Conservation (phyloP, 140 eudicot genomes). For the Bidens hawaiensis region DNA sequence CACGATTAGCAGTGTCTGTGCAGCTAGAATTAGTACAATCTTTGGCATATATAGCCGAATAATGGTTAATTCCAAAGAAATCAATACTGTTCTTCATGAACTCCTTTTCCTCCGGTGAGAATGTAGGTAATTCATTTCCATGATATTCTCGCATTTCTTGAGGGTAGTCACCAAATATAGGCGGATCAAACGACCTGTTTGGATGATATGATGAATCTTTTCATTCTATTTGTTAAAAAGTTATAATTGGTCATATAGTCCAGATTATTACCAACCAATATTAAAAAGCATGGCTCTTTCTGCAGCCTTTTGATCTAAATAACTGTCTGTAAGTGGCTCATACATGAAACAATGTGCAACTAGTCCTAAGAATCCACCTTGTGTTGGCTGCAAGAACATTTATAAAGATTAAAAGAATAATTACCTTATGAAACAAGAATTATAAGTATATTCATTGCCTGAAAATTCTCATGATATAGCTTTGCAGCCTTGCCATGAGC, state of each 20-base stretch:
- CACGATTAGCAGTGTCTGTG: constrained; percentile 30
- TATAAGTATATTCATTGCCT: constrained; percentile 21
- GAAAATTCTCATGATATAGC: constrained; percentile 37
- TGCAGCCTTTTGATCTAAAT: constrained; percentile 44
- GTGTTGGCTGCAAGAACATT: constrained; percentile 33
- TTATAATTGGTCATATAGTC: not conserved
- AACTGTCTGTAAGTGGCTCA: constrained; percentile 38
- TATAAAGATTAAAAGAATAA: not conserved
- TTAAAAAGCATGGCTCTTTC: constrained; percentile 49
- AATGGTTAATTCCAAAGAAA: constrained; percentile 72
- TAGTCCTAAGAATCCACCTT: constrained; percentile 49
- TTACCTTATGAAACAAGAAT: not conserved
- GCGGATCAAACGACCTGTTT: constrained; percentile 60
- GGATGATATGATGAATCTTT: too few species aligned
- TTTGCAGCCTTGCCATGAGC: constrained; percentile 71
- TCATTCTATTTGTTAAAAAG: not conserved
- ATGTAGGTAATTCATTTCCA: constrained; percentile 51
- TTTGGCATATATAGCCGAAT: constrained; percentile 43
- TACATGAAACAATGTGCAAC: constrained; percentile 24
- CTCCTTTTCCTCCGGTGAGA: constrained; percentile 42
- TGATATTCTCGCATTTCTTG: constrained; percentile 40
- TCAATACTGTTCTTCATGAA: constrained; percentile 48
- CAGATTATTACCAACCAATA: constrained; percentile 64
- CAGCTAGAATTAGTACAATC: constrained; percentile 56
- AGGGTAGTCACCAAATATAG: constrained; percentile 72